Percentiles rank a stretch among this genome's conserved stretches.
phyloP scores from a whole-genome alignment of 1,284 basidiomycete species.

The Laetiporus sulphureus region DNA sequence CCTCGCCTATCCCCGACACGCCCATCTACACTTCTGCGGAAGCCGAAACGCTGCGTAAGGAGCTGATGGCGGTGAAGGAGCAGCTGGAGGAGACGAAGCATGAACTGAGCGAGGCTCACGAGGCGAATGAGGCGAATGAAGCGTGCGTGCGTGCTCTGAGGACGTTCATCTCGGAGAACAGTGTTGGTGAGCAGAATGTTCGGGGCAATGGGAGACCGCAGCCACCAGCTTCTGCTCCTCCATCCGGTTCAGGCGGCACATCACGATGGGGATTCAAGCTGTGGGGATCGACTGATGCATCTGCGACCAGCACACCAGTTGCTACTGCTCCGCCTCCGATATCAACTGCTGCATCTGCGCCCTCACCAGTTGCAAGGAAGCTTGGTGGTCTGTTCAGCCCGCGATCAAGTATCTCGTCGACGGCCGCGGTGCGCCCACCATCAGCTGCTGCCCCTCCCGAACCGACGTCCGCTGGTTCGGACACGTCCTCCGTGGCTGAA shows the following conservation, averaged over 20 bases:
- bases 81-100: slow-evolving; percentile 59
- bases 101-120: slow-evolving; percentile 70
- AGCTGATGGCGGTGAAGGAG: slow-evolving; percentile 49
- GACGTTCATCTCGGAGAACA: slow-evolving; percentile 78
- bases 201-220: slow-evolving; percentile 19
- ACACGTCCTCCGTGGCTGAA: slow-evolving; percentile 30
- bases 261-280: slow-evolving; percentile 44
- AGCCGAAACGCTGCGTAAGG: slow-evolving; percentile 54
- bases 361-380: slow-evolving; percentile 46
- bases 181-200: slow-evolving; percentile 37
- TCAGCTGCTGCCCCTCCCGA: slow-evolving; percentile 21
- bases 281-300: slow-evolving; percentile 39
- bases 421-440: slow-evolving; percentile 18
- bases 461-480: slow-evolving; percentile 28
- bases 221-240: slow-evolving; percentile 6
- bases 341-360: slow-evolving; percentile 21
- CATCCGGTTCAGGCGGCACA: slow-evolving; percentile 6
- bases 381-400: slow-evolving; percentile 63
- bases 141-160: slow-evolving; percentile 75
- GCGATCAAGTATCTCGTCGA: slow-evolving; percentile 45
- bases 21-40: slow-evolving; percentile 16
- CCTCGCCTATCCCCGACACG: slow-evolving; percentile 30
- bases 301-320: slow-evolving; percentile 11
- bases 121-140: slow-evolving; percentile 85
- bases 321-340: slow-evolving; percentile 12